Evolutionary conservation across 139 green algal genomes (phyloP), one percentile per base, ranked within the genome.

Genomic region (Micractinium conductrix): DNA sequence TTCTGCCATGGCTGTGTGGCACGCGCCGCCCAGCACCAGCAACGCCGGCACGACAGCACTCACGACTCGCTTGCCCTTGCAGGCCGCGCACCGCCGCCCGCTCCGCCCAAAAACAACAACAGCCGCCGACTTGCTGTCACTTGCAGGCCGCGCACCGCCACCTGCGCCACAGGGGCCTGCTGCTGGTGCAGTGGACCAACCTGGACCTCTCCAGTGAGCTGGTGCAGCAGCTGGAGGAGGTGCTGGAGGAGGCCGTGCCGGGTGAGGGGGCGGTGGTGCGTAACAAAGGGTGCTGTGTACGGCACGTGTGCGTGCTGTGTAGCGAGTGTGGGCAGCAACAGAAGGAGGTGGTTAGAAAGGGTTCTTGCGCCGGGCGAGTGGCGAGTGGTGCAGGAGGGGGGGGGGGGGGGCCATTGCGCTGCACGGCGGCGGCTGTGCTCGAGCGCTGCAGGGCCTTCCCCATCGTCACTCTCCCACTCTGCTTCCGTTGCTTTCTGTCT

Each of bases 151-250:
- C 58, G 6, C 62, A 71, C 38, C 53, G 76, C 26, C 76, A 82
- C 76, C 38, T 82, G 58, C 58, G 40, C 8, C 38, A 37, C 28
- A 5, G 8, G 35, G 76, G 76, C 28, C 53, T 82, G 38, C 76
- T 82, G 1, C 9, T 37, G 3, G 38, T 40, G 26, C 22, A 73
- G 55, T 82, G 38, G 58, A 82, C 58, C 1, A 58, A 82, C 26
- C 55, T 44, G 19, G 37, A 82, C 58, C 58, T 72, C 24, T 24
- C 37, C 38, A 33, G 28, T 5, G 9, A 10, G 5, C 48, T 82
- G 42, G 76, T 72, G 76, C 55, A 58, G 38, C 58, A 37, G 55
- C 28, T 82, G 38, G 76, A 82, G 40, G 55, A 82, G 76, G 21
- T 71, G 38, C 58, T 82, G 40, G 76, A 82, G 28, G 42, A 12